A percentile compares a stretch with the other conserved stretches of the same genome.
Conservation (phyloP, 345 rosid genomes). For the Noccaea caerulescens region DNA sequence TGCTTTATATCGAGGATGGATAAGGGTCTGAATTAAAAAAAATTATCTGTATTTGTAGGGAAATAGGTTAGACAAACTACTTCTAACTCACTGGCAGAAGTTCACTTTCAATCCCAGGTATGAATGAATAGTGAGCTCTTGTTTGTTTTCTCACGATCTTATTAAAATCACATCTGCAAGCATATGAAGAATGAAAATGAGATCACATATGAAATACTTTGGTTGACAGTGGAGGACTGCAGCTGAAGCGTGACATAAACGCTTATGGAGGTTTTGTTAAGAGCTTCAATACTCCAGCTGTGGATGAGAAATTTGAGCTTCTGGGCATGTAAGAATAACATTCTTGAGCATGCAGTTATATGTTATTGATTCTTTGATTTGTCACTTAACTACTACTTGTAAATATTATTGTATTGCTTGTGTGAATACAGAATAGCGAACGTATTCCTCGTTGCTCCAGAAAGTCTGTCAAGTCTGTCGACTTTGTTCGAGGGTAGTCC, state of each 20-base stretch:
- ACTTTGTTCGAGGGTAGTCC: conserved; percentile 93
- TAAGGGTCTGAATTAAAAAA: conserved; percentile 1
- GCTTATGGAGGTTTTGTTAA: conserved; percentile 91
- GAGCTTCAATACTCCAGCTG: conserved; percentile 83
- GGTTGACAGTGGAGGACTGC: conserved; percentile 82
- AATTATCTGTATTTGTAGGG: conserved; percentile 50
- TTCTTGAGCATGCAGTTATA: conserved; percentile 31
- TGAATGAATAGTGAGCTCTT: conserved; percentile 41
- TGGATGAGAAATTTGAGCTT: conserved; percentile 94
- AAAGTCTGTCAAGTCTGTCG: conserved; percentile 92
- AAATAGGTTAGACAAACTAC: conserved; percentile 78
- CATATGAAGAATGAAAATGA: conserved; percentile 1
- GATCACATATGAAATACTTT: neutral
- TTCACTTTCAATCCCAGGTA: conserved; percentile 97
- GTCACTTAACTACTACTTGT: neutral
- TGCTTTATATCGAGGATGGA: conserved; percentile 6
- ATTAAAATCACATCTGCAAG: conserved; percentile 6
- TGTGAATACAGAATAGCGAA: conserved; percentile 78
- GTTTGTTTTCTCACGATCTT: conserved; percentile 8
- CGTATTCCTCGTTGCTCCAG: conserved; percentile 95
- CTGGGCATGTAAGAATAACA: conserved; percentile 70
- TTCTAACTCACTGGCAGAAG: conserved; percentile 94
- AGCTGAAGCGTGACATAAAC: conserved; percentile 92
- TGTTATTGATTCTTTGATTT: neutral
- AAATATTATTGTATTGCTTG: neutral